Evolutionary conservation across 192 early-diverging fungal genomes (phyloP).

Genomic region (Pilaira anomala): DNA sequence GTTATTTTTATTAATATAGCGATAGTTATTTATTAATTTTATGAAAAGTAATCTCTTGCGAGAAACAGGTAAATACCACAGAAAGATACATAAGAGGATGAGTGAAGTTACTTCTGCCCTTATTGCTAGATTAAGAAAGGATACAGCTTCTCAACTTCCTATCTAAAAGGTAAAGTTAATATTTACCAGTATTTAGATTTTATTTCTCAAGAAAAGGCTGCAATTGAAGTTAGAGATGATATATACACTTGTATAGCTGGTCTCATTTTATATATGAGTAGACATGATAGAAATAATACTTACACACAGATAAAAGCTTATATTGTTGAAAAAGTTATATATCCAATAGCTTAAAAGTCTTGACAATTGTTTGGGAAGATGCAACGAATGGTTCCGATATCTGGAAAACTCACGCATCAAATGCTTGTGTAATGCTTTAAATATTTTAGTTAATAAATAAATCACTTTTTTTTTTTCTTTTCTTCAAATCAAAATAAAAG

Average conservation of each 20-base stretch:
- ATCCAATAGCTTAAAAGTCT: conserved; percentile 48
- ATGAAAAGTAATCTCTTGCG: no score
- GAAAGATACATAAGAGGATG: conserved; percentile 48
- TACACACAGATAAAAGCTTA: conserved; percentile 32
- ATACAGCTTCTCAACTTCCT: conserved; percentile 33
- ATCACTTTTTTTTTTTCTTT: no score
- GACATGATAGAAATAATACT: not conserved
- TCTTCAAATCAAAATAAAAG: no score
- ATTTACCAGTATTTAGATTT: conserved; percentile 10
- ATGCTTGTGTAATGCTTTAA: conserved; percentile 69
- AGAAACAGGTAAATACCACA: no score
- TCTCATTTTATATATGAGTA: conserved; percentile 57
- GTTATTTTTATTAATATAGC: no score
- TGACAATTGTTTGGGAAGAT: conserved; percentile 77
- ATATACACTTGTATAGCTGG: conserved; percentile 72
- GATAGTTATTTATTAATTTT: no score
- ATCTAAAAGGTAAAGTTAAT: conserved; percentile 1
- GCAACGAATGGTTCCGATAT: conserved; percentile 75
- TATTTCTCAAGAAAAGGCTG: not conserved
- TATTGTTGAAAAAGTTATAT: conserved; percentile 50
- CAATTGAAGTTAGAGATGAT: conserved; percentile 59
- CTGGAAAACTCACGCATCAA: conserved; percentile 85
- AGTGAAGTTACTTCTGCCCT: conserved; percentile 55
- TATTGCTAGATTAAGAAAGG: conserved; percentile 50
- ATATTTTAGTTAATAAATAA: not conserved